Evolutionary conservation across 2,329 filamentous ascomycete genomes (phyloP).

Genomic region (Diaporthe sp.): DNA sequence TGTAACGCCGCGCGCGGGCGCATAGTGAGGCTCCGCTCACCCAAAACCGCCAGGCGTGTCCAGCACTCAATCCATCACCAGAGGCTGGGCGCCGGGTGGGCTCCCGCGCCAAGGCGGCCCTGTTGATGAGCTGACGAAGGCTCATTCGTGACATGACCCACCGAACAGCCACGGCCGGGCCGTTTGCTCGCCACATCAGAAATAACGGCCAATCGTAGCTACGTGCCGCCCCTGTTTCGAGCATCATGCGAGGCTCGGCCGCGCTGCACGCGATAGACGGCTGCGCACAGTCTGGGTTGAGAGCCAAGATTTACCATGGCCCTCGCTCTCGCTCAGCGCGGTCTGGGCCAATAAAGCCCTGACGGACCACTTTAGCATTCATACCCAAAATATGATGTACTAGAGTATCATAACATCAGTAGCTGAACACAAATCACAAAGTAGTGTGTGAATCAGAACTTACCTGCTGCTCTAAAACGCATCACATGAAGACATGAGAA

Average conservation of each 20-base stretch:
- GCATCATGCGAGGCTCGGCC: not conserved
- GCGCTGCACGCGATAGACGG: not conserved
- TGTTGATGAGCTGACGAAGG: slow-evolving; percentile 14
- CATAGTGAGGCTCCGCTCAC: slow-evolving; percentile 25
- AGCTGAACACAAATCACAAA: not conserved
- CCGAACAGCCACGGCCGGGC: not conserved
- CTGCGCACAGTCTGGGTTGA: not conserved
- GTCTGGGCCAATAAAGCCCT: not conserved
- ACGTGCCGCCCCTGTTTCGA: not conserved
- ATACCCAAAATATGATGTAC: not conserved
- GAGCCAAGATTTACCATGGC: not conserved
- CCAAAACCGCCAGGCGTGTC: slow-evolving; percentile 4
- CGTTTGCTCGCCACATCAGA: not conserved
- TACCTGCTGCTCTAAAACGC: no score
- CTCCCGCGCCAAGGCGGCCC: not conserved
- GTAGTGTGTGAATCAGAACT: no score
- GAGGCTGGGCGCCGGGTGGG: not conserved
- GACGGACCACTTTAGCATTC: not conserved
- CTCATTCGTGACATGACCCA: slow-evolving; percentile 22
- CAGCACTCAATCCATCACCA: not conserved
- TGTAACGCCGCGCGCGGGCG: not conserved
- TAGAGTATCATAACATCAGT: not conserved
- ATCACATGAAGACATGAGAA: not conserved
- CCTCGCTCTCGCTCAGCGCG: slow-evolving; percentile 5
- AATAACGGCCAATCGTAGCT: not conserved